phyloP scores from a whole-genome alignment of 352 stramenopile species.

The Pythium sukuiense region DNA sequence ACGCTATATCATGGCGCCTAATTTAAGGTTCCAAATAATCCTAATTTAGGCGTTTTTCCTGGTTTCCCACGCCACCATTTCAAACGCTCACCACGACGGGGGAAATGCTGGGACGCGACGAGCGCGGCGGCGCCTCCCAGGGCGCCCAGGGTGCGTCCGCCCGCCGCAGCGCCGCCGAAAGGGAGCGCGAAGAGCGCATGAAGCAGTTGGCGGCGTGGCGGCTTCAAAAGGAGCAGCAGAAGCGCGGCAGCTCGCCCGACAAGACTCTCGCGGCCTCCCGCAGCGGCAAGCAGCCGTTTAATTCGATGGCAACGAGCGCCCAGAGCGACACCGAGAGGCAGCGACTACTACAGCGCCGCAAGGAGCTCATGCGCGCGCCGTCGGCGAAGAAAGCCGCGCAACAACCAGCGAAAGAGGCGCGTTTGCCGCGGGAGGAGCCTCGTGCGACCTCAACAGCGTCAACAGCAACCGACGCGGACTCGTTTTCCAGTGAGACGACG shows the following conservation, averaged over 20 bases:
- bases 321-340: slow-evolving; percentile 21
- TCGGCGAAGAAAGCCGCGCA: background rate
- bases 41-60: background rate
- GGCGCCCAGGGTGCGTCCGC: background rate
- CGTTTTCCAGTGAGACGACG: background rate
- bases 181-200: slow-evolving; percentile 7
- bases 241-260: background rate
- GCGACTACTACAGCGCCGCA: slow-evolving; percentile 10
- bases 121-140: slow-evolving; percentile 1
- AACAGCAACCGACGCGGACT: background rate
- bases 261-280: slow-evolving; percentile 1
- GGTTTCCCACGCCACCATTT: background rate
- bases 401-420: background rate
- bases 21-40: background rate
- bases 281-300: slow-evolving; percentile 10
- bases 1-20: background rate
- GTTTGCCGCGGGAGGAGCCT: background rate
- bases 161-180: background rate
- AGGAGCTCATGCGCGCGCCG: slow-evolving; percentile 22
- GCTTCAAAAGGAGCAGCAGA: background rate
- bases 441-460: background rate
- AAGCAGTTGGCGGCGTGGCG: slow-evolving; percentile 17
- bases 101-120: slow-evolving; percentile 17
- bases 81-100: background rate
- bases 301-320: background rate